Conservation (phyloP, 2,329 filamentous ascomycete genomes). For the Colletotrichum limetticola region DNA sequence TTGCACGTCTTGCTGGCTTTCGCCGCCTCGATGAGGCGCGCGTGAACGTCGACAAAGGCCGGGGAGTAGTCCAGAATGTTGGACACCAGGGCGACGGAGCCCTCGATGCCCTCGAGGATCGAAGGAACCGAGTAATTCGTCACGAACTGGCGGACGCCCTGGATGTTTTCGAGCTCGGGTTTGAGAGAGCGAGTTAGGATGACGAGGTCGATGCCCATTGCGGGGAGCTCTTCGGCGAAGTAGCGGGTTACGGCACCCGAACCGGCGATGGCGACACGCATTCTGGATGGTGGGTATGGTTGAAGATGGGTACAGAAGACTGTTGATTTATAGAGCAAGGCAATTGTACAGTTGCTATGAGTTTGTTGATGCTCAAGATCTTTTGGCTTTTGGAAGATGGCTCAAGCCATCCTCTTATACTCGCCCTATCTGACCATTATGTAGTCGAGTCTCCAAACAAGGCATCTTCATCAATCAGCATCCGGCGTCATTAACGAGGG, state of each 20-base stretch:
- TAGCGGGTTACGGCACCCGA: constrained; percentile 34
- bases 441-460: background rate
- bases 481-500: background rate
- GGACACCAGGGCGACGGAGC: constrained; percentile 29
- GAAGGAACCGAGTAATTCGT: constrained; percentile 16
- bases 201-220: constrained; percentile 22
- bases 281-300: background rate
- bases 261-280: constrained; percentile 35
- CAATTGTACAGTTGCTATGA: background rate
- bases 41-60: constrained; percentile 30
- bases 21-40: constrained; percentile 33
- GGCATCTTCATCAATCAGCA: background rate
- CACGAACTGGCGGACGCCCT: constrained; percentile 6
- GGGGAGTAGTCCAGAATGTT: constrained; percentile 32
- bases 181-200: constrained; percentile 32
- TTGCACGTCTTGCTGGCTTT: constrained; percentile 29
- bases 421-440: background rate
- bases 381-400: background rate
- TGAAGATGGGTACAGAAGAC: background rate
- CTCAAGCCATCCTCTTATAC: background rate
- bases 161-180: constrained; percentile 14
- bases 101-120: constrained; percentile 18
- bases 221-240: constrained; percentile 30
- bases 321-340: too few species aligned
- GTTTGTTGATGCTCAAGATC: background rate